Conservation (phyloP, 345 rosid species). For the Rhodamnia argentea region DNA sequence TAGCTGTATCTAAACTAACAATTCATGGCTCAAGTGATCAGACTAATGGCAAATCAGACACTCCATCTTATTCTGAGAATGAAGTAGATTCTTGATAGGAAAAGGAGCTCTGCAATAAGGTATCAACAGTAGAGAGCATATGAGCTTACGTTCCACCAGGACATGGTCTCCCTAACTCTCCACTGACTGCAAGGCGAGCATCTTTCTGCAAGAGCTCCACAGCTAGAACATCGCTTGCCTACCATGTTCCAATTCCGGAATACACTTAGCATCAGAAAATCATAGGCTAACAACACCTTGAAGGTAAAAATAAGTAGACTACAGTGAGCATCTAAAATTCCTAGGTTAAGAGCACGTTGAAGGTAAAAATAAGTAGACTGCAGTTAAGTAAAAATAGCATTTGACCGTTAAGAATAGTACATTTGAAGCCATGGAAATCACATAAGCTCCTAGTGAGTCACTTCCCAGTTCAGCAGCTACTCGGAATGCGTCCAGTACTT, state of each 20-base stretch:
- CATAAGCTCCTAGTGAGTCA: conserved; percentile 95
- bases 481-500: conserved; percentile 80
- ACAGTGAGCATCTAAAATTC: background rate
- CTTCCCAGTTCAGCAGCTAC: conserved; percentile 95
- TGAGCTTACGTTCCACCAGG: conserved; percentile 75
- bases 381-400: background rate
- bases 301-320: background rate
- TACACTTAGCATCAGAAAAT: background rate
- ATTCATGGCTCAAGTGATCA: background rate
- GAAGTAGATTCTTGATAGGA: background rate
- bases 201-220: conserved; percentile 98
- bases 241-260: background rate
- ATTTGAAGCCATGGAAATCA: conserved; percentile 98
- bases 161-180: conserved; percentile 80
- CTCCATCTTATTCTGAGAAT: background rate
- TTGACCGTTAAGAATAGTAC: conserved; percentile 24
- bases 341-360: background rate
- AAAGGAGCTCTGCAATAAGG: background rate
- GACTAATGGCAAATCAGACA: background rate
- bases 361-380: background rate
- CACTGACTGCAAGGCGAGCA: conserved; percentile 74
- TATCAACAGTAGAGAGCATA: background rate
- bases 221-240: conserved; percentile 97
- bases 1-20: background rate
- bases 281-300: background rate